These are phyloP conservation scores for Colletotrichum neosansevieriae DNA, from an alignment of 2,329 filamentous ascomycete genomes.

Conservation along the genomic window DNA sequence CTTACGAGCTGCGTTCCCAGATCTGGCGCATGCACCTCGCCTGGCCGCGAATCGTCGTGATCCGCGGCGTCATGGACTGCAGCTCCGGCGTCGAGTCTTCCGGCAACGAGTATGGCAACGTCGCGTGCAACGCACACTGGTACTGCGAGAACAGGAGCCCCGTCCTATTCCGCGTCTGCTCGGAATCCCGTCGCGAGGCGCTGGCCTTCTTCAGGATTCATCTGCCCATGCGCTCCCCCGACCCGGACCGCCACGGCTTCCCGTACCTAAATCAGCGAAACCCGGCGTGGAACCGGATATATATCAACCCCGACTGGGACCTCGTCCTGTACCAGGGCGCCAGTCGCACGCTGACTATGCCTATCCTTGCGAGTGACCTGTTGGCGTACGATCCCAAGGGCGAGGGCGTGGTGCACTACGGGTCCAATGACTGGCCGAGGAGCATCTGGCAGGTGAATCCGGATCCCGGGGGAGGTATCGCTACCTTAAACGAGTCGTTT, in stretches of 20 bases:
- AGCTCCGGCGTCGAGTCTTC: conserved; percentile 16
- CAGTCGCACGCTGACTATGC: conserved; percentile 25
- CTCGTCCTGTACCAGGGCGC: conserved; percentile 39
- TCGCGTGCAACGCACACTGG: conserved; percentile 37
- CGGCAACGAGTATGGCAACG: conserved; percentile 34
- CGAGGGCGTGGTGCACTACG: conserved; percentile 38
- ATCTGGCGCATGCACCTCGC: conserved; percentile 41
- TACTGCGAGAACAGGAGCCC: conserved; percentile 42
- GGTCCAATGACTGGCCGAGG: conserved; percentile 36
- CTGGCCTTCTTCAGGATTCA: conserved; percentile 41
- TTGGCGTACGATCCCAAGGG: conserved; percentile 38
- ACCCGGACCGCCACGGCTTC: conserved; percentile 28
- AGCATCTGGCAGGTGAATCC: conserved; percentile 33
- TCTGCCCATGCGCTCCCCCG: conserved; percentile 35
- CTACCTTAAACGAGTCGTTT: conserved; percentile 32
- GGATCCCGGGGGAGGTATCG: conserved; percentile 37
- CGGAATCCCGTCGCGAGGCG: conserved; percentile 39
- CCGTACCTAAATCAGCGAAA: conserved; percentile 35
- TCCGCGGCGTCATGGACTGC: conserved; percentile 30
- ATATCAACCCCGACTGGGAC: conserved; percentile 43
- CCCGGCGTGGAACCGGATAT: conserved; percentile 38
- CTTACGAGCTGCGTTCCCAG: conserved; percentile 39
- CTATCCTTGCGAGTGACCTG: conserved; percentile 41
- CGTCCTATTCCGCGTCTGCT: conserved; percentile 39
- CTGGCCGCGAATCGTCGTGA: conserved; percentile 39